Percentiles rank a stretch among this genome's conserved stretches.
Conservation (phyloP, 345 rosid species). For the Raphanus sativus region DNA sequence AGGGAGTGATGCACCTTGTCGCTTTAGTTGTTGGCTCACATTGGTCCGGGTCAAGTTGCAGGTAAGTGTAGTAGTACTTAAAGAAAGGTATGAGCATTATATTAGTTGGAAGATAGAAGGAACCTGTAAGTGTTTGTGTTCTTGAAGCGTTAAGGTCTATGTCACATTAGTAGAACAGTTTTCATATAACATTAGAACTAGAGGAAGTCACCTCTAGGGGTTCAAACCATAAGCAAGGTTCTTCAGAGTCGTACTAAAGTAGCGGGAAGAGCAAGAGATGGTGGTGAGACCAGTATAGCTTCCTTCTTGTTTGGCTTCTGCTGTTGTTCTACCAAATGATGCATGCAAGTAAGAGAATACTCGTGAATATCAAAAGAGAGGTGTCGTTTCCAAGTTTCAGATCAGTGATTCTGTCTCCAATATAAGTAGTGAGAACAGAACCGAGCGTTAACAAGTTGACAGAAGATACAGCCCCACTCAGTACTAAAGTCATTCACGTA, state of each 20-base stretch:
- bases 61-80: constrained; percentile 95
- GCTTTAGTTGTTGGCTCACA: constrained; percentile 92
- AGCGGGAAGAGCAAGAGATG: too few species aligned
- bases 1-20: constrained; percentile 96
- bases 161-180: neutral
- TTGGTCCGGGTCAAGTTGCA: constrained; percentile 95
- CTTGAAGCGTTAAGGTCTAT: neutral
- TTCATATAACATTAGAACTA: neutral
- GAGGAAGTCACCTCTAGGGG: constrained; percentile 29
- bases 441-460: constrained; percentile 80
- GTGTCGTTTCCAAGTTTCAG: constrained; percentile 97
- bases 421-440: constrained; percentile 74
- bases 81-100: constrained; percentile 91
- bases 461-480: constrained; percentile 85
- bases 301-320: constrained; percentile 64
- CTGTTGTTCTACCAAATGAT: constrained; percentile 82
- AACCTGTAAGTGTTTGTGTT: neutral
- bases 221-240: constrained; percentile 74
- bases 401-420: constrained; percentile 89
- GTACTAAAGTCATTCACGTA: constrained; percentile 82
- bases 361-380: constrained; percentile 86
- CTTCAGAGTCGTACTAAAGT: too few species aligned
- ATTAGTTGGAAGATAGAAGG: constrained; percentile 70
- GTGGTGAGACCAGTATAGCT: constrained; percentile 74
- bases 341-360: constrained; percentile 87